Percentiles rank a stretch among this genome's conserved stretches.
Conservation (phyloP, 257 asterid genomes). For the Hygrophila difformis region DNA sequence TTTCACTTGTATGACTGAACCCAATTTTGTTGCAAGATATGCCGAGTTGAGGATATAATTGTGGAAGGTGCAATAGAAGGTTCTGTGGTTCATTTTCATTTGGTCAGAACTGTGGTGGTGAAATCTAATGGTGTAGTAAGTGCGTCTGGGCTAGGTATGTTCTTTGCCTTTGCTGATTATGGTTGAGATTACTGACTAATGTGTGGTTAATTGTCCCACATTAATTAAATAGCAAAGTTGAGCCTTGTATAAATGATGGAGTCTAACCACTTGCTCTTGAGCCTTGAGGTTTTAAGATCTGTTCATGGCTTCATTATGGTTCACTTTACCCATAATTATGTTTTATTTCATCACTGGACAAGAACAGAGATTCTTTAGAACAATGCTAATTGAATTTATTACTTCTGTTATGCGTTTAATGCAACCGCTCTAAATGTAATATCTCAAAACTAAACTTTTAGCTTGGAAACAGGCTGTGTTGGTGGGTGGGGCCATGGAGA, state of each 20-base stretch:
- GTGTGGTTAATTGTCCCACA: no score
- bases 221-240: no score
- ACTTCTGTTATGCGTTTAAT: background rate
- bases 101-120: slow-evolving; percentile 66
- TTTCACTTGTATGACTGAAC: background rate
- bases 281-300: no score
- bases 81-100: slow-evolving; percentile 72
- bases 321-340: no score
- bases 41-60: slow-evolving; percentile 75
- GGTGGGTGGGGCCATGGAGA: slow-evolving; percentile 79
- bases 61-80: slow-evolving; percentile 74
- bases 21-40: slow-evolving; percentile 42
- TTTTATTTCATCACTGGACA: slow-evolving; percentile 9
- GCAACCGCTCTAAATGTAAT: slow-evolving; percentile 9
- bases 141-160: slow-evolving; percentile 78
- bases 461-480: slow-evolving; percentile 58
- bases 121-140: slow-evolving; percentile 62
- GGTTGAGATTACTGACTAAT: no score
- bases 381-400: background rate
- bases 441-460: slow-evolving; percentile 17
- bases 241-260: no score
- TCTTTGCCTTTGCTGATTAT: background rate
- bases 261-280: no score
- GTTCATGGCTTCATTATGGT: no score
- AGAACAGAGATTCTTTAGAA: slow-evolving; percentile 3